Percentiles rank a stretch among this genome's conserved stretches.
These are phyloP conservation scores for Ballota nigra DNA, from an alignment of 257 asterid species.

Conservation along the genomic window DNA sequence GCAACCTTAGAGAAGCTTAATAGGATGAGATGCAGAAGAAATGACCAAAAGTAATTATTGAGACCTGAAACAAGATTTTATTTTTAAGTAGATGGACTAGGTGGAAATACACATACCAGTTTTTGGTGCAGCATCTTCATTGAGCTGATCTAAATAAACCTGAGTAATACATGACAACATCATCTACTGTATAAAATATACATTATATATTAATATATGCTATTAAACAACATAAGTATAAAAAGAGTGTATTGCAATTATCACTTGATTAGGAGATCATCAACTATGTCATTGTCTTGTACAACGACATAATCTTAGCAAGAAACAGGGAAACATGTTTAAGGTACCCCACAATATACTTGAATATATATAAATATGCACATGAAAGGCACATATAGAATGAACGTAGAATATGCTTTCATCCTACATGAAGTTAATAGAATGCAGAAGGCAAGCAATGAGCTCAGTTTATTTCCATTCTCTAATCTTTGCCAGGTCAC, in stretches of 20 bases:
- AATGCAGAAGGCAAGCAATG: neutral
- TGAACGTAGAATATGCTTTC: neutral
- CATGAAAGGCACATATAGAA: neutral
- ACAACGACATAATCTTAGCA: neutral
- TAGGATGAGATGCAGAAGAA: constrained; percentile 11
- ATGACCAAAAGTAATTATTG: constrained; percentile 7
- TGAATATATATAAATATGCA: neutral
- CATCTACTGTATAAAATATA: constrained; percentile 13
- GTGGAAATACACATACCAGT: constrained; percentile 47
- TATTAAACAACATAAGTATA: neutral
- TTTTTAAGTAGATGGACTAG: neutral
- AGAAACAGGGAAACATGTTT: neutral
- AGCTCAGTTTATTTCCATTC: neutral
- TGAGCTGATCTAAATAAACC: constrained; percentile 63
- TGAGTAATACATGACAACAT: constrained; percentile 31
- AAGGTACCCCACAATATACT: neutral
- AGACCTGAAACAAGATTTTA: constrained; percentile 14
- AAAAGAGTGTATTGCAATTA: neutral
- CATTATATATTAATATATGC: neutral
- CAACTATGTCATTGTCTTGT: neutral
- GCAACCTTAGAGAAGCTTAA: constrained; percentile 13
- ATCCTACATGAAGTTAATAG: neutral
- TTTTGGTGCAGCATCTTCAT: constrained; percentile 54
- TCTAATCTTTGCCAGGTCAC: neutral
- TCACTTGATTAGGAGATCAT: neutral